phyloP scores from a whole-genome alignment of 768 basidiomycete genomes.

The Kockovaella imperatae region DNA sequence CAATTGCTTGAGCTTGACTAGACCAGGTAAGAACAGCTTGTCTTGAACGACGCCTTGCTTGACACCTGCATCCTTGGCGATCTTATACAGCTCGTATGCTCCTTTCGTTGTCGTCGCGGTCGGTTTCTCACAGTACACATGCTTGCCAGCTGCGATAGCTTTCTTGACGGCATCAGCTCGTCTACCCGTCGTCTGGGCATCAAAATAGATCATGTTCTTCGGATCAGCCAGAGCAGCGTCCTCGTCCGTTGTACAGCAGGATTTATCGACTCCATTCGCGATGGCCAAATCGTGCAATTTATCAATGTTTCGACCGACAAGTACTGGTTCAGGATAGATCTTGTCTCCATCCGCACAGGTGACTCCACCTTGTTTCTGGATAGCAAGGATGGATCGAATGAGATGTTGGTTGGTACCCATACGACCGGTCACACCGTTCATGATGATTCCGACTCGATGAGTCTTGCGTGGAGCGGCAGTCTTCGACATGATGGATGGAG shows the following conservation, averaged over 20 bases:
- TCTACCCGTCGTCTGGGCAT: conserved; percentile 20
- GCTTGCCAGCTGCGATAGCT: conserved; percentile 17
- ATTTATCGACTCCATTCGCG: conserved; percentile 8
- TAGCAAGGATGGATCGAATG: conserved; percentile 20
- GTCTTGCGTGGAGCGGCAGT: no score
- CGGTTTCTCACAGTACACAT: conserved; percentile 22
- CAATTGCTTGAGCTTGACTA: conserved; percentile 16
- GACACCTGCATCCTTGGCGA: conserved; percentile 11
- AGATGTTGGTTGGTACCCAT: conserved; percentile 25
- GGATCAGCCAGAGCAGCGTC: conserved; percentile 14
- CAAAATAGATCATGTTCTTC: conserved; percentile 11
- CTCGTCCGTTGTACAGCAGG: conserved; percentile 4
- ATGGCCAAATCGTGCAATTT: conserved; percentile 14
- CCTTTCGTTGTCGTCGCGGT: conserved; percentile 11
- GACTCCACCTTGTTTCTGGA: conserved; percentile 16
- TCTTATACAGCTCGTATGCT: conserved; percentile 18
- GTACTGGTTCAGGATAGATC: conserved; percentile 18
- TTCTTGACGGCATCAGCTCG: conserved; percentile 17
- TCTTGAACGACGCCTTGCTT: conserved; percentile 24
- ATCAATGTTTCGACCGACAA: conserved; percentile 11
- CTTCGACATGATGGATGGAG: no score
- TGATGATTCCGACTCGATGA: conserved; percentile 13
- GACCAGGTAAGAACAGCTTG: conserved; percentile 19
- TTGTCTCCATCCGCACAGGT: conserved; percentile 12
- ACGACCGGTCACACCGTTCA: conserved; percentile 22